Base-by-base conservation (phyloP, 306 rosid species). In the Aeschynomene evenia region DNA sequence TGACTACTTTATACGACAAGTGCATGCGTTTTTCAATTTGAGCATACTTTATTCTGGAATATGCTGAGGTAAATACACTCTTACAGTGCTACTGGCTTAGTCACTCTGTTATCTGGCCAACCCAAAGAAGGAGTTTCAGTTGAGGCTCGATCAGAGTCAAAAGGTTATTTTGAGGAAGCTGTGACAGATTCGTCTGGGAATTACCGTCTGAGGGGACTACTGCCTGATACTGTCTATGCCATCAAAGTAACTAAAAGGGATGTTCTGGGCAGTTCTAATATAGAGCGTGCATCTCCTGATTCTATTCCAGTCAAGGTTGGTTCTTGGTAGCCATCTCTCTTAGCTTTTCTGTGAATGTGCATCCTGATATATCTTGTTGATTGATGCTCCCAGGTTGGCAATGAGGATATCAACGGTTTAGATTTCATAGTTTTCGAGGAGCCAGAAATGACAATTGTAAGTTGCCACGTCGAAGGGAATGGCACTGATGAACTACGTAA, bases 281-380 rank as follows among this genome's bases (percentile, higher is more conserved):
- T 95, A 62, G 99, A 91, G 88, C 95, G 96, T 45, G 97, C 99
- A 64, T 85, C 99, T 70, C 99, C 97, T 48, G 91, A 88, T 75
- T 83, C 88, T 31, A 22, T 84, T 72, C 19, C 82, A 4, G 66
- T 89, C 50, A 72, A 89, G 92, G 99, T 91, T 68, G 72, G 88
- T 81, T 71, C 34, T 50, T 22, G 23, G 42, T 62, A 61, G 48
- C 48, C 53, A 26, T 55, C 64, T 65, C 43, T 3, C 72, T 45
- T 18, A 73, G 63, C 77, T 51, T 69, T 77, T 70, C 66, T 68
- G 59, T 67, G 46, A 10, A 31, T 56, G 46, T 64, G 18, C 53
- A 18, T 73, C 51, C 70, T 76, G 71, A 54, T 43, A 15, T 75
- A 20, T 21, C 46, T 66, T 65, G 18, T 39, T 60, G 57, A 22